Conservation (phyloP, 345 rosid species). For the Hypericum androsaemum region DNA sequence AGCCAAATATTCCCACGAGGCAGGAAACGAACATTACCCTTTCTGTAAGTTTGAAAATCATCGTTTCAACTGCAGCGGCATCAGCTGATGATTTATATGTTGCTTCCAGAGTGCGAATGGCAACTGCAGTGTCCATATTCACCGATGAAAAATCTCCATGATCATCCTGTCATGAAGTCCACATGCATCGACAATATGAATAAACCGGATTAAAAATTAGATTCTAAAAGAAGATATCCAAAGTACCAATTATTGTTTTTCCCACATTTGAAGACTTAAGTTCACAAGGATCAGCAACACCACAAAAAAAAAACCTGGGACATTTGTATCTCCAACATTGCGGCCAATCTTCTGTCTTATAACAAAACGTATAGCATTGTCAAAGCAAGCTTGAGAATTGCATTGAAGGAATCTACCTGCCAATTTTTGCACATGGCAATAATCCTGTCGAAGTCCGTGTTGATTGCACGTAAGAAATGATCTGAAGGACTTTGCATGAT, state of each 20-base stretch:
- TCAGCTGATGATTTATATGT: slow-evolving; percentile 86
- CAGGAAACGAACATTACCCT: slow-evolving; percentile 30
- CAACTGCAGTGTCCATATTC: slow-evolving; percentile 99
- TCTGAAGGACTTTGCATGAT: slow-evolving; percentile 99
- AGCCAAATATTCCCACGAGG: neutral
- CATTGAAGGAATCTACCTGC: slow-evolving; percentile 48
- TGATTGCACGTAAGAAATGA: slow-evolving; percentile 94
- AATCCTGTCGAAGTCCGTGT: slow-evolving; percentile 96
- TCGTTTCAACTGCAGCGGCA: slow-evolving; percentile 82
- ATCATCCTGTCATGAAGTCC: slow-evolving; percentile 57
- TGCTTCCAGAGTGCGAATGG: slow-evolving; percentile 95
- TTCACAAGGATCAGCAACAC: too few species aligned
- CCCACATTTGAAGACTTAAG: too few species aligned
- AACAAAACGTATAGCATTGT: too few species aligned
- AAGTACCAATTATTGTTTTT: too few species aligned
- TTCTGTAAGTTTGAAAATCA: slow-evolving; percentile 72
- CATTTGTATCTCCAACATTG: too few species aligned
- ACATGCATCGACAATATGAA: neutral
- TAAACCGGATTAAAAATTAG: neutral
- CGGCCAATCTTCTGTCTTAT: too few species aligned
- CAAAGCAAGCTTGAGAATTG: neutral
- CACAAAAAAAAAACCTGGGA: too few species aligned
- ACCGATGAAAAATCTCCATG: slow-evolving; percentile 94
- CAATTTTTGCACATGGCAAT: slow-evolving; percentile 98
- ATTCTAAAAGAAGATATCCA: too few species aligned